A percentile compares a stretch with the other conserved stretches of the same genome.
Evolutionary conservation across 768 basidiomycete species (phyloP).

Genomic region (Paxillus involutus): DNA sequence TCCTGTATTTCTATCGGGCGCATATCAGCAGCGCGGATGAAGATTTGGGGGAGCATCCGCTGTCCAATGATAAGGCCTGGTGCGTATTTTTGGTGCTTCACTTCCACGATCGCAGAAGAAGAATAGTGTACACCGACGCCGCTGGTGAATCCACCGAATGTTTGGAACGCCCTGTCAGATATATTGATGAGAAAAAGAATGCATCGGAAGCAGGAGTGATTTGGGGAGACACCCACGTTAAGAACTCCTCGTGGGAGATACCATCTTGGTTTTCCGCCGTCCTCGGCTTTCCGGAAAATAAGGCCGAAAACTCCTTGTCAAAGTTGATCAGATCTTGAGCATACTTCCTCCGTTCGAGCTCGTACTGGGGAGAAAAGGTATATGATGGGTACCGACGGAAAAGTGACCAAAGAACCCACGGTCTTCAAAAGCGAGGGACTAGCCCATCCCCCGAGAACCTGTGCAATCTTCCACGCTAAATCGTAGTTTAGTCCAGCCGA

Average conservation of each 20-base stretch:
- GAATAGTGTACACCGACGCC: constrained; percentile 42
- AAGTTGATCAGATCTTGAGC: constrained; percentile 74
- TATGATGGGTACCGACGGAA: background rate
- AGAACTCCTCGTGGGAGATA: constrained; percentile 34
- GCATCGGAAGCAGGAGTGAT: background rate
- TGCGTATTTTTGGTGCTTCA: constrained; percentile 31
- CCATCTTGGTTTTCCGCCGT: constrained; percentile 41
- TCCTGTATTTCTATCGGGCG: constrained; percentile 40
- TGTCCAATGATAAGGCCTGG: constrained; percentile 35
- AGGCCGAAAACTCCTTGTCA: constrained; percentile 60
- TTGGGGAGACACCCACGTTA: constrained; percentile 21
- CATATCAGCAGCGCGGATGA: constrained; percentile 36
- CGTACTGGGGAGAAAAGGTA: constrained; percentile 49
- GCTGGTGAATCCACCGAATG: constrained; percentile 38
- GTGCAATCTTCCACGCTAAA: constrained; percentile 47
- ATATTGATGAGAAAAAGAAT: background rate
- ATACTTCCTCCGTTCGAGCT: constrained; percentile 63
- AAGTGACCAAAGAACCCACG: constrained; percentile 23
- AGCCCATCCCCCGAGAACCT: constrained; percentile 45
- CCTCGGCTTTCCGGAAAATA: constrained; percentile 70
- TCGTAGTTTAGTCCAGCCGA: constrained; percentile 49
- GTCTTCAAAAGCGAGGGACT: constrained; percentile 38
- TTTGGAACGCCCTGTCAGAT: constrained; percentile 34
- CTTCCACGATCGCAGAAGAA: constrained; percentile 35
- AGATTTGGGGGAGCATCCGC: constrained; percentile 36